Base-by-base conservation (phyloP, 2,329 filamentous ascomycete species). In the Colletotrichum chrysophilum region DNA sequence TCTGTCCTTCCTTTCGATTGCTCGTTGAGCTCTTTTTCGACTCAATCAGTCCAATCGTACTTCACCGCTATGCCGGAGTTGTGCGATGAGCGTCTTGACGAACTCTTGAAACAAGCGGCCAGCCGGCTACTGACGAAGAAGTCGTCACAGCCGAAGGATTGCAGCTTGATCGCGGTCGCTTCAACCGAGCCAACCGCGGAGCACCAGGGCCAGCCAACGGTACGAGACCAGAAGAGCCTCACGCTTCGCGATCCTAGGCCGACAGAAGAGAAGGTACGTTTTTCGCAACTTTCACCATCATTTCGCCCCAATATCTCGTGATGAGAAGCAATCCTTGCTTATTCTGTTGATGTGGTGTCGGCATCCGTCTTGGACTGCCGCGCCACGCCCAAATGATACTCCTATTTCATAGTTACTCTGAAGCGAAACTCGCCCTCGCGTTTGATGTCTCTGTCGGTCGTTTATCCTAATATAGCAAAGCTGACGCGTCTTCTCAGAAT, bases 341-440 rank as follows among this genome's bases (percentile, higher is more conserved):
- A 56, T 65, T 60, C 10, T 61, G 24, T 72, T 78, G 77, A 78
- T 75, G 77, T 73, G 83, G 80, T 82, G 80, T 79, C 65, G 81
- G 80, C 76, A 80, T 84, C 82, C 83, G 84, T 86, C 83, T 85
- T 86, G 85, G 84, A 84, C 82, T 79, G 83, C 78, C 76, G 71
- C 75, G 78, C 79, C 91, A 90, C 92, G 91, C 84, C 86, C 85
- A 88, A 90, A 86, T 89, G 88, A 88, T 88, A 86, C 85, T 87
- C 86, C 84, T 84, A 84, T 84, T 85, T 89, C 88, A 94, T 94
- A 94, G 93, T 94, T 94, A 94, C 93, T 93, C 92, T 94, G 93
- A 94, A 85, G 67, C n/a, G 34, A 36, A 43, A 21, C n/a, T 18
- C 43, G 10, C 18, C 21, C n/a, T 64, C 7, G 21, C 21, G 36